Evolutionary conservation across 2,329 filamentous ascomycete species (phyloP).

Genomic region (Penicillium sp.): DNA sequence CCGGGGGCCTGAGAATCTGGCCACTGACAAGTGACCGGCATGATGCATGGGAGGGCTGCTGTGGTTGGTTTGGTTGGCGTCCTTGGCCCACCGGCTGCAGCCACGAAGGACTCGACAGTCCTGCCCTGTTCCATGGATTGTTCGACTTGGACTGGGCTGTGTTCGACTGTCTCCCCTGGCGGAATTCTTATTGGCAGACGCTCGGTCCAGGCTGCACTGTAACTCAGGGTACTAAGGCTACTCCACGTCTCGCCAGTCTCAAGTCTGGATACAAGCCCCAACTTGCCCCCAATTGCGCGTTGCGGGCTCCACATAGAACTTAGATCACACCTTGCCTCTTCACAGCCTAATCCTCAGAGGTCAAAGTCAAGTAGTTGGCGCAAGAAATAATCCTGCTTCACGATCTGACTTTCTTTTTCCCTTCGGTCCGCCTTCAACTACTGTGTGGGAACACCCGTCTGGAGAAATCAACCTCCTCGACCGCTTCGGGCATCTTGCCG

Average conservation of each 20-base stretch:
- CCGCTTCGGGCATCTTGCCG: conserved; percentile 10
- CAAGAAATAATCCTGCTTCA: background rate
- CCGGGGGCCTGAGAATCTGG: background rate
- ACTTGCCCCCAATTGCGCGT: conserved; percentile 7
- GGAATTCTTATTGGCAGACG: too few species aligned
- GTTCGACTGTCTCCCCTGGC: background rate
- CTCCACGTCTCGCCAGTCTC: background rate
- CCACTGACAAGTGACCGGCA: background rate
- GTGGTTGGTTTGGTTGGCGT: background rate
- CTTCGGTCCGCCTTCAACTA: background rate
- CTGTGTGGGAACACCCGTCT: background rate
- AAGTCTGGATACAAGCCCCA: background rate
- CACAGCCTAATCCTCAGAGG: background rate
- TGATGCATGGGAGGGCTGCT: background rate
- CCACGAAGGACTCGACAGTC: background rate
- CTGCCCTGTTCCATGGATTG: background rate
- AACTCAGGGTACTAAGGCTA: too few species aligned
- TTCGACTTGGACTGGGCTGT: background rate
- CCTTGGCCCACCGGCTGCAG: background rate
- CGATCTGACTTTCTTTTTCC: background rate
- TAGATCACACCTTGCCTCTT: background rate
- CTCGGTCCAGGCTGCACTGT: too few species aligned
- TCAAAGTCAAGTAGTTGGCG: background rate
- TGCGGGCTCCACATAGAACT: conserved; percentile 4
- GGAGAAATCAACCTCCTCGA: background rate